Percentiles rank a stretch among this genome's conserved stretches.
These are phyloP conservation scores for Gracilaria caudata DNA, from an alignment of 23 red algal genomes.

Conservation along the genomic window DNA sequence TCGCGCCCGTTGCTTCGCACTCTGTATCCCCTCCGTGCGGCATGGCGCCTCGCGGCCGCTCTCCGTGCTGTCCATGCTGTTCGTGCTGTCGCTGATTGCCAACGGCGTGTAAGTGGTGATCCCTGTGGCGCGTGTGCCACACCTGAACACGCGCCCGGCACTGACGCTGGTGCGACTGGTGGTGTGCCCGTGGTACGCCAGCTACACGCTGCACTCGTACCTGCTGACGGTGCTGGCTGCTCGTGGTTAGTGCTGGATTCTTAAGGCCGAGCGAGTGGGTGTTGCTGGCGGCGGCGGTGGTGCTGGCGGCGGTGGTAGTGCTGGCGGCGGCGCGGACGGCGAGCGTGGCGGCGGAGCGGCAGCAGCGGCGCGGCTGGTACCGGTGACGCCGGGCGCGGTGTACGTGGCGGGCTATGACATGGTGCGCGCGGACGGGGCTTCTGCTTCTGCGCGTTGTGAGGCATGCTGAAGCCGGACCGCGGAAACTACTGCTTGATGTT, in stretches of 20 bases:
- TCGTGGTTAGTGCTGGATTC: conserved; percentile 44
- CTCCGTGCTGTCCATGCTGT: conserved; percentile 33
- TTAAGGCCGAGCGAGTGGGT: conserved; percentile 16
- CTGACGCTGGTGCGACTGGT: neutral
- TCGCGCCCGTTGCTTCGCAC: neutral
- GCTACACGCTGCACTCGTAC: conserved; percentile 46
- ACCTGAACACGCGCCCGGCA: neutral
- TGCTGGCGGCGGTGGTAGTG: neutral
- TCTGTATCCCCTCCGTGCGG: conserved; percentile 6
- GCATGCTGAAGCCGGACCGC: conserved; percentile 71
- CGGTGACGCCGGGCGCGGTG: conserved; percentile 44
- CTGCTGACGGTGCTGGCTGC: conserved; percentile 42
- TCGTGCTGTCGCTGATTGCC: conserved; percentile 14
- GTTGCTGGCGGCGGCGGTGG: neutral
- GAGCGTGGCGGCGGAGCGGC: no score
- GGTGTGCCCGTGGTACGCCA: conserved; percentile 21
- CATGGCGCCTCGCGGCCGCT: conserved; percentile 8
- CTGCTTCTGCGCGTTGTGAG: conserved; percentile 66
- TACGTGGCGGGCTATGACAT: conserved; percentile 34
- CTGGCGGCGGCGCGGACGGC: no score
- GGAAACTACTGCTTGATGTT: conserved; percentile 71
- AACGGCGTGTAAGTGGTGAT: conserved; percentile 28
- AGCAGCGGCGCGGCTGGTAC: neutral
- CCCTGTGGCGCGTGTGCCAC: conserved; percentile 33
- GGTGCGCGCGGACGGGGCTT: conserved; percentile 25